Evolutionary conservation across 371 early-diverging fungal genomes (phyloP), one percentile per base, ranked within the genome.

Genomic region (Blakeslea trispora): DNA sequence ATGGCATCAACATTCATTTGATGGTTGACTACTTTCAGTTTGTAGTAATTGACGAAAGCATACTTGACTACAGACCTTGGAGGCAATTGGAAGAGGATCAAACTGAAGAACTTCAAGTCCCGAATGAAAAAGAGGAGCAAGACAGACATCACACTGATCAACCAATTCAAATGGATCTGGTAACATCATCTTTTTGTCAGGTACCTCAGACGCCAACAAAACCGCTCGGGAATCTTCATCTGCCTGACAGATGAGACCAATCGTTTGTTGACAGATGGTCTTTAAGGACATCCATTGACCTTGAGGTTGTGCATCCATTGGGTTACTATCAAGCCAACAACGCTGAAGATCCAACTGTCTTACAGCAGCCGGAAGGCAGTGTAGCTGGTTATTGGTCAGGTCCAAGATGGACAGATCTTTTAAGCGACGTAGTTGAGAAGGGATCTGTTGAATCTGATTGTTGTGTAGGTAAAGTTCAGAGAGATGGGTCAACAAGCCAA

Each of bases 401-500:
- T 87, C 85, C 42, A 90, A 53, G 10, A 82, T 75, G 19, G 56
- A 46, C 35, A 90, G 57, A 2, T 64, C 32, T 22, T 51, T 55
- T 24, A 84, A 51, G 14, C 52, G 46, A 10, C 75, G 79, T 3
- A 84, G 72, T 64, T 97, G 97, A 24, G 81, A 72, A 3, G 99
- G 99, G 37, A 99, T 64, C 14, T 75, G 81, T 4, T 83, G 73
- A 14, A 99, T 67, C 50, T 84, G 75, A 70, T 99, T 99, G 74
- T 97, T 93, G 69, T 94, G 95, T 31, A 98, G 51, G 61, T 91
- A 77, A 5, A 99, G 81, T 58, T 96, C 96, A 64, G 81, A 79
- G 5, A 99, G 75, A 34, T 79, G 77, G 19, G 82, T 74, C 21
- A 98, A 69, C 59, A 88, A 71, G 2, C 97, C 96, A 2, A 99